Percentiles rank a stretch among this genome's conserved stretches.
These are phyloP conservation scores for Ceratocystis alfenasii DNA, from an alignment of 2,329 filamentous ascomycete species.

Conservation along the genomic window DNA sequence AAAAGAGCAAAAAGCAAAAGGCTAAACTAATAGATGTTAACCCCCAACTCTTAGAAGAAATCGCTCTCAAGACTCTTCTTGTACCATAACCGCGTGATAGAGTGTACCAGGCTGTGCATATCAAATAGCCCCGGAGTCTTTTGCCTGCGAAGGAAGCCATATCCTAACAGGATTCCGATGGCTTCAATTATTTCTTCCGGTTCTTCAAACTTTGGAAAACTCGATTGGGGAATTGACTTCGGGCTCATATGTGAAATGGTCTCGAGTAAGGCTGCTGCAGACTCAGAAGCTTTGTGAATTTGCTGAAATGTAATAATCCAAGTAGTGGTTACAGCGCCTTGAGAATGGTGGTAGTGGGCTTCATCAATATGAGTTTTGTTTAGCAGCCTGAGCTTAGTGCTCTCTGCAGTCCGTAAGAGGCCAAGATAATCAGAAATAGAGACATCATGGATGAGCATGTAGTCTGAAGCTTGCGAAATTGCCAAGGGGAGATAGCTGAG, in stretches of 20 bases:
- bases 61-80: too few relatives aligned
- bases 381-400: neutral
- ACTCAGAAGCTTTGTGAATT: too few relatives aligned
- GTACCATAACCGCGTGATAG: too few relatives aligned
- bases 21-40: too few relatives aligned
- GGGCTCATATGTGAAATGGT: neutral
- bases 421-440: neutral
- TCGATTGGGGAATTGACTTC: neutral
- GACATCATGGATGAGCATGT: slow-evolving; percentile 17
- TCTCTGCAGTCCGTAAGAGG: neutral
- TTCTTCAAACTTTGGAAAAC: neutral
- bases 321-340: neutral
- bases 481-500: slow-evolving; percentile 22
- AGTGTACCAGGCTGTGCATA: neutral
- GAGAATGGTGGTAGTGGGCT: neutral
- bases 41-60: too few relatives aligned
- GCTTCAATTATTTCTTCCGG: neutral
- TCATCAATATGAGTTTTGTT: neutral
- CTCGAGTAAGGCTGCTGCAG: neutral
- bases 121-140: neutral
- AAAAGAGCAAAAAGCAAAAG: too few relatives aligned
- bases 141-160: neutral
- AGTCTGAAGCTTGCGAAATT: slow-evolving; percentile 22
- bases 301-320: neutral
- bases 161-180: neutral